Evolutionary conservation across 2,329 filamentous ascomycete genomes (phyloP).

Genomic region (Ascochyta koolunga): DNA sequence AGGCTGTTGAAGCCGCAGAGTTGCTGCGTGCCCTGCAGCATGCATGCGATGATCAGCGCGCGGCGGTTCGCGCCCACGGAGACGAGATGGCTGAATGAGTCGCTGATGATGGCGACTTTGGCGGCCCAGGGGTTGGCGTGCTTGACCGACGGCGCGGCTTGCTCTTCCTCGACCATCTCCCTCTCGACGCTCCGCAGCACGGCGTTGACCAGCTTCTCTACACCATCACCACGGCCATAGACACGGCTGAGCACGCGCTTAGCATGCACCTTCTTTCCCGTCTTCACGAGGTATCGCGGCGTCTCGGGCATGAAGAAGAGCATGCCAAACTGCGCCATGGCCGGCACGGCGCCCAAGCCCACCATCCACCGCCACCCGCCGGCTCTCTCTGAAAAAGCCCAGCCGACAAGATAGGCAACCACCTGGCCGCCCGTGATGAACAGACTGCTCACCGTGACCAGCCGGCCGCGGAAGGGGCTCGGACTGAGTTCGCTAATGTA

Average conservation of each 20-base stretch:
- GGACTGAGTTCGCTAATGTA: constrained; percentile 82
- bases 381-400: constrained; percentile 65
- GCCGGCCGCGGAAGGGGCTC: constrained; percentile 72
- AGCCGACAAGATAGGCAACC: constrained; percentile 84
- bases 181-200: constrained; percentile 73
- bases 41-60: constrained; percentile 82
- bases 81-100: constrained; percentile 59
- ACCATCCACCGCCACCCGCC: constrained; percentile 90
- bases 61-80: constrained; percentile 63
- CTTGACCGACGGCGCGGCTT: constrained; percentile 45
- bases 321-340: constrained; percentile 71
- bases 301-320: constrained; percentile 83
- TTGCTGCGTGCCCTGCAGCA: constrained; percentile 87
- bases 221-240: constrained; percentile 54
- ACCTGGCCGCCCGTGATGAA: constrained; percentile 90
- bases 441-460: constrained; percentile 81
- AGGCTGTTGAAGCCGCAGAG: constrained; percentile 67
- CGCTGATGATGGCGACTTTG: constrained; percentile 57
- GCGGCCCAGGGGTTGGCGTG: constrained; percentile 35
- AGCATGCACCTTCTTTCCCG: constrained; percentile 67
- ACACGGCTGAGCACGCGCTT: constrained; percentile 68
- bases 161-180: constrained; percentile 74
- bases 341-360: constrained; percentile 80
- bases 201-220: constrained; percentile 58
- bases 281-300: constrained; percentile 82